These are phyloP conservation scores for Wickerhamiella nectarea DNA, from an alignment of 805 yeast genomes.

Conservation along the genomic window DNA sequence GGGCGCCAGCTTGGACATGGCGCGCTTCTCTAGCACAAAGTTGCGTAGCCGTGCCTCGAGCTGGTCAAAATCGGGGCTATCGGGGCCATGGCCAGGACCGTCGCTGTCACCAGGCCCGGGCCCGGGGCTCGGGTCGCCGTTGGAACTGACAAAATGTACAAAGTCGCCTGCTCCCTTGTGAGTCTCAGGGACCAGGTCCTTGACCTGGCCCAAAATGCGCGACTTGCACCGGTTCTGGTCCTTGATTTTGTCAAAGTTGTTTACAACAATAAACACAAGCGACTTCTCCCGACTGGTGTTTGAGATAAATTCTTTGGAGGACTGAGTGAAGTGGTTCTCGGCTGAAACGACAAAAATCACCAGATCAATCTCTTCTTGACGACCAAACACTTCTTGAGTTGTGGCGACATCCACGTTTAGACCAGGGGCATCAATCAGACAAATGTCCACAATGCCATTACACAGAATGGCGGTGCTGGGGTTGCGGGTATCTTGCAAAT, in stretches of 20 bases:
- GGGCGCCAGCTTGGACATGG: constrained; percentile 78
- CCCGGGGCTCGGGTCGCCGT: constrained; percentile 22
- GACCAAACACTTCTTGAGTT: constrained; percentile 85
- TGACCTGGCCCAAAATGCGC: constrained; percentile 72
- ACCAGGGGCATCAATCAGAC: constrained; percentile 95
- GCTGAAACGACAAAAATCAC: constrained; percentile 94
- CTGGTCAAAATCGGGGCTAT: constrained; percentile 44
- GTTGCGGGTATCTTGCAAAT: constrained; percentile 61
- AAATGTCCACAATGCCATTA: constrained; percentile 85
- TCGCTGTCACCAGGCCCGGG: constrained; percentile 19
- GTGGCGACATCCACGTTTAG: constrained; percentile 83
- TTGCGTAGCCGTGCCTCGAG: constrained; percentile 74
- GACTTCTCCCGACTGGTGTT: constrained; percentile 85
- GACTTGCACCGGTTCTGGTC: constrained; percentile 68
- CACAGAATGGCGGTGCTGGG: constrained; percentile 55
- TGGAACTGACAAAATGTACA: constrained; percentile 80
- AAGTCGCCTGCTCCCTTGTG: constrained; percentile 78
- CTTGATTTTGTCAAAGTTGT: constrained; percentile 73
- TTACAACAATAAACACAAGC: constrained; percentile 85
- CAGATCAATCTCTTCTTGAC: constrained; percentile 94
- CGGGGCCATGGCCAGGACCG: constrained; percentile 19
- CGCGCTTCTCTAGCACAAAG: constrained; percentile 78
- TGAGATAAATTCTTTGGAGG: constrained; percentile 86
- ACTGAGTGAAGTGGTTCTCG: constrained; percentile 86
- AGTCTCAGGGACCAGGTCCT: constrained; percentile 77